Conservation (phyloP, 75 land plant species). For the Adiantum capillusveneris region DNA sequence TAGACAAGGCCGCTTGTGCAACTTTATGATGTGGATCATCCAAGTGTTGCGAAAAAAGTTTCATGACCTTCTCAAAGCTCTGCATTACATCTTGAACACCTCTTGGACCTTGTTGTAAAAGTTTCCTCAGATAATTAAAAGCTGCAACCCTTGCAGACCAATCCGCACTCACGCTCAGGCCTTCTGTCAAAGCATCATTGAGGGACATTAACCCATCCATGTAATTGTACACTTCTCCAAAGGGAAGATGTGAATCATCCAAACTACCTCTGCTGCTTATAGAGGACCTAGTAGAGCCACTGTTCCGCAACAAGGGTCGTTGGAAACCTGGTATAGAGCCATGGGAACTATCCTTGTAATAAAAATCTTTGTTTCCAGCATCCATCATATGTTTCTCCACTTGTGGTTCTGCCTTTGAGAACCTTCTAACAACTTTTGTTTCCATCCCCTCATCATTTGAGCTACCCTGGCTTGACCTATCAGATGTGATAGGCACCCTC, state of each 20-base stretch:
- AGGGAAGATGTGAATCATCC: slow-evolving; percentile 57
- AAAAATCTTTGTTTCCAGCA: slow-evolving; percentile 33
- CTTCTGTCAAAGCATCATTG: slow-evolving; percentile 89
- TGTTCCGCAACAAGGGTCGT: slow-evolving; percentile 73
- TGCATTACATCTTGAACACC: slow-evolving; percentile 86
- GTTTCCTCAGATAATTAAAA: slow-evolving; percentile 66
- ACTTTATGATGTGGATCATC: slow-evolving; percentile 99
- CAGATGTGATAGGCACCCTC: slow-evolving; percentile 37
- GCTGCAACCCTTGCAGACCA: slow-evolving; percentile 96
- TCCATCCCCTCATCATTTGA: slow-evolving; percentile 44
- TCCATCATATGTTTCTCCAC: slow-evolving; percentile 53
- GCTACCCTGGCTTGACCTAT: slow-evolving; percentile 45
- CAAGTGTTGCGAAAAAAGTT: slow-evolving; percentile 87
- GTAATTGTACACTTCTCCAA: slow-evolving; percentile 53
- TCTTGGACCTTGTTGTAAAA: slow-evolving; percentile 82
- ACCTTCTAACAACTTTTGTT: slow-evolving; percentile 38
- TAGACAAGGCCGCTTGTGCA: slow-evolving; percentile 94
- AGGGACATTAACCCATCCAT: slow-evolving; percentile 81
- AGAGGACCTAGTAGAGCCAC: slow-evolving; percentile 51
- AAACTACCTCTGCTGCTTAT: slow-evolving; percentile 54
- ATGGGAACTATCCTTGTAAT: slow-evolving; percentile 34
- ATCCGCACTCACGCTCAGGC: slow-evolving; percentile 83
- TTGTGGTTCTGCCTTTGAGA: slow-evolving; percentile 31
- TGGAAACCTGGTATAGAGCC: slow-evolving; percentile 81
- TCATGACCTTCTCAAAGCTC: slow-evolving; percentile 97